Conservation (phyloP, 768 basidiomycete genomes). For the Suillus weaverae region DNA sequence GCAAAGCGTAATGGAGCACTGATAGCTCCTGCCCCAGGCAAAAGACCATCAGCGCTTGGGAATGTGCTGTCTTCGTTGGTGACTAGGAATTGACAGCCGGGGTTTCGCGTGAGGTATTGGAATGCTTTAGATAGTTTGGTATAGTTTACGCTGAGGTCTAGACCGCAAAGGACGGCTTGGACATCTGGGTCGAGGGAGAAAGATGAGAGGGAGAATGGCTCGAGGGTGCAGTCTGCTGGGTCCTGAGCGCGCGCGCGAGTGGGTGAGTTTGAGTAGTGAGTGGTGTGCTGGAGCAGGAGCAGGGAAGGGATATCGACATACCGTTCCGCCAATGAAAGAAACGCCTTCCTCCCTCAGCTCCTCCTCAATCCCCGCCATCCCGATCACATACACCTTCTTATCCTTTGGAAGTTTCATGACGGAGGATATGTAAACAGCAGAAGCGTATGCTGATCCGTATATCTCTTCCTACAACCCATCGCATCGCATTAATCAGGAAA, state of each 20-base stretch:
- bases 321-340: slow-evolving; percentile 79
- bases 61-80: slow-evolving; percentile 95
- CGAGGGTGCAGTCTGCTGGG: slow-evolving; percentile 77
- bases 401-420: slow-evolving; percentile 86
- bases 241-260: slow-evolving; percentile 50
- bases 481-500: background rate
- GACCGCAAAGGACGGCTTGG: slow-evolving; percentile 92
- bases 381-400: slow-evolving; percentile 96
- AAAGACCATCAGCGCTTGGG: slow-evolving; percentile 67
- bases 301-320: slow-evolving; percentile 35
- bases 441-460: slow-evolving; percentile 90
- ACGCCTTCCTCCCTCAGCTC: slow-evolving; percentile 90
- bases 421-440: slow-evolving; percentile 83
- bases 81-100: slow-evolving; percentile 78
- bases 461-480: slow-evolving; percentile 76
- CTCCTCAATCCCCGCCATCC: slow-evolving; percentile 88
- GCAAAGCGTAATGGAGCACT: slow-evolving; percentile 81
- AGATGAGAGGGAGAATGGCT: slow-evolving; percentile 61
- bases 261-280: background rate
- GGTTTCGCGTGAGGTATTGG: slow-evolving; percentile 81
- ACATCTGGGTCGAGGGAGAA: slow-evolving; percentile 78
- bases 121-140: slow-evolving; percentile 93
- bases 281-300: background rate
- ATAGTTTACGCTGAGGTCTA: slow-evolving; percentile 87
- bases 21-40: slow-evolving; percentile 85